These are phyloP conservation scores for Ceratobasidium papillatum DNA, from an alignment of 1,284 basidiomycete species.

Conservation along the genomic window DNA sequence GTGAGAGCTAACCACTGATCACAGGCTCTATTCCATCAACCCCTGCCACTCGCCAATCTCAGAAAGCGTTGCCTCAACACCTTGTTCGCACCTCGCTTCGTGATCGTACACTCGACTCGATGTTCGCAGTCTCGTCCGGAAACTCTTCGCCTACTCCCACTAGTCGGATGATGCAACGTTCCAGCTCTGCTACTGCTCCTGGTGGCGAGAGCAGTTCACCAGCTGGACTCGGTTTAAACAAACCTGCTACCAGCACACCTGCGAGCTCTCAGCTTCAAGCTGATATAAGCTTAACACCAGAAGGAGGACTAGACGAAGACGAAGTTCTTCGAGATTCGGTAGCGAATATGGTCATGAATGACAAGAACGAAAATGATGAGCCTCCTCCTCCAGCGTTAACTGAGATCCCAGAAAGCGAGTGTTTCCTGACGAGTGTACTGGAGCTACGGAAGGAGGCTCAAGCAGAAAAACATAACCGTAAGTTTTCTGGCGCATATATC, in stretches of 20 bases:
- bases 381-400: constrained; percentile 43
- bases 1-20: background rate
- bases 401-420: constrained; percentile 71
- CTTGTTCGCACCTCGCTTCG: constrained; percentile 91
- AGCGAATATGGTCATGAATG: constrained; percentile 37
- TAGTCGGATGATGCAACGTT: constrained; percentile 50
- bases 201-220: constrained; percentile 27
- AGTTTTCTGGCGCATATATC: constrained; percentile 48
- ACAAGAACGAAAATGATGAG: constrained; percentile 27
- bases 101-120: constrained; percentile 92
- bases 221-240: constrained; percentile 46
- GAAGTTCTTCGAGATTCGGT: constrained; percentile 37
- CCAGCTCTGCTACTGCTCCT: constrained; percentile 50
- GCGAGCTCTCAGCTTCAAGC: background rate
- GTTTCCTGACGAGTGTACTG: constrained; percentile 81
- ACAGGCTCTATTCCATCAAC: constrained; percentile 51
- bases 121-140: constrained; percentile 61
- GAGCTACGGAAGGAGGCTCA: constrained; percentile 69
- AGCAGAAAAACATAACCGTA: constrained; percentile 75
- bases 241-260: constrained; percentile 13
- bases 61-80: constrained; percentile 77
- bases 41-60: constrained; percentile 50
- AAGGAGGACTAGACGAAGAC: constrained; percentile 31
- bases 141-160: constrained; percentile 12
- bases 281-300: background rate